These are phyloP conservation scores for Chalciporus piperatoides DNA, from an alignment of 1,284 basidiomycete species.

Conservation along the genomic window DNA sequence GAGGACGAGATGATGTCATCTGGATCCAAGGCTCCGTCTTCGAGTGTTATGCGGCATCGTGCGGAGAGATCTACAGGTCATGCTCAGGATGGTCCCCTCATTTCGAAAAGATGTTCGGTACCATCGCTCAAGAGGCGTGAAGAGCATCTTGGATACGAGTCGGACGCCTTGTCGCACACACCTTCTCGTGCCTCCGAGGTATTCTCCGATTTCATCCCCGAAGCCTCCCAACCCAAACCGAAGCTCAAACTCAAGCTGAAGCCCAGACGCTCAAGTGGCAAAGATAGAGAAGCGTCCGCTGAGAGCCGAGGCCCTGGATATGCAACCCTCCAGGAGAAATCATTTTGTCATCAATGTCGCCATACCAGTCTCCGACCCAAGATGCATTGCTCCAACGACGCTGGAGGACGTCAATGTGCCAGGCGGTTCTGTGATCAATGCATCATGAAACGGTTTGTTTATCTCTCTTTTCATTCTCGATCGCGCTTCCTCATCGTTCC, in stretches of 20 bases:
- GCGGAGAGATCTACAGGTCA: neutral
- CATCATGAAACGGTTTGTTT: slow-evolving; percentile 26
- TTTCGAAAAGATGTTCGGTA: slow-evolving; percentile 3
- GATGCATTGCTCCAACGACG: slow-evolving; percentile 29
- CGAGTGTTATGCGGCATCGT: neutral
- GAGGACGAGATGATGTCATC: neutral
- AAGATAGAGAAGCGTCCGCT: neutral
- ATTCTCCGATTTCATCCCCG: slow-evolving; percentile 17
- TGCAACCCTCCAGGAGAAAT: neutral
- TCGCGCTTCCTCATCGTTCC: slow-evolving; percentile 9
- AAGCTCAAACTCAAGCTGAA: slow-evolving; percentile 9
- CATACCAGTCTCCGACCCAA: slow-evolving; percentile 22
- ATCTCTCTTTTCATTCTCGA: neutral
- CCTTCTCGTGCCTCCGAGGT: slow-evolving; percentile 2
- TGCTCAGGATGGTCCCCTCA: neutral
- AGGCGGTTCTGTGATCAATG: slow-evolving; percentile 32
- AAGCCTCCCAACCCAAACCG: slow-evolving; percentile 1
- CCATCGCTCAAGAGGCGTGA: slow-evolving; percentile 23
- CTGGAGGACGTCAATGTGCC: slow-evolving; percentile 18
- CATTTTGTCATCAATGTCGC: slow-evolving; percentile 31
- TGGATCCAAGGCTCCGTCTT: neutral
- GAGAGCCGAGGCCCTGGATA: neutral
- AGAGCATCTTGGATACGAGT: neutral
- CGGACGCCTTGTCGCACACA: slow-evolving; percentile 5
- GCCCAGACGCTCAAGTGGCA: slow-evolving; percentile 1